Evolutionary conservation across 768 basidiomycete genomes (phyloP), one percentile per base, ranked within the genome.

Genomic region (Amylocystis lapponica): DNA sequence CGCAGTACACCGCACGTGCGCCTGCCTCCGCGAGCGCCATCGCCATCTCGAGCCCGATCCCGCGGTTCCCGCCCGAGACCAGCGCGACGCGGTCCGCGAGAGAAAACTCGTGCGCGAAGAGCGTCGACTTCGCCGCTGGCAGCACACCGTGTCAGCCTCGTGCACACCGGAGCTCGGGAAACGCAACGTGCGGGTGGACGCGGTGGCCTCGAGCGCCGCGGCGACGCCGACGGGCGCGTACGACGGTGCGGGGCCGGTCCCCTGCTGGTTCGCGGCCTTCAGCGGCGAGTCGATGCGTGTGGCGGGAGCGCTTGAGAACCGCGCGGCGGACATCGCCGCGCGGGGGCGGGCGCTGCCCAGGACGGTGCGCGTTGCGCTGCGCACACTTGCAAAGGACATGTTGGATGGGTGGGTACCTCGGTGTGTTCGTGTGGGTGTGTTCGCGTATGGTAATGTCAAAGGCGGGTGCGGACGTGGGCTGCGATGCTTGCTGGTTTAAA

Each of bases 21-120:
- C 86, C 86, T 12, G 77, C 81, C 64, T 89, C 87, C 32, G 75
- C 74, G 31, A 89, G 65, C 4, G 80, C 77, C 41, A 88, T 65
- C 27, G 84, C 84, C 81, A 85, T 83, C 65, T 91, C 88, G n/a
- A 91, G 76, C 3, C 88, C 88, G 13, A 90, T 73, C 0, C 87
- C 70, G 30, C 67, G 66, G 49, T 67, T 64, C 13, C 48, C 70
- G 10, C 68, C 68, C 9, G 66, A 63, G 19, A 71, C 66, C 43
- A 69, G 55, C 27, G 58, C 66, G 36, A 66, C 64, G 27, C 64
- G 60, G 50, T 59, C 61, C 10, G 50, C 51, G 31, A 68, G 53
- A 11, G 61, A 55, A 49, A 60, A 58, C 39, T 60, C 59, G 44
- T 57, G 36, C 10, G 41, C 7, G 47, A 60, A 56, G 34, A 57